Conservation (phyloP, 2,329 filamentous ascomycete species). For the Sporothrix sp. region DNA sequence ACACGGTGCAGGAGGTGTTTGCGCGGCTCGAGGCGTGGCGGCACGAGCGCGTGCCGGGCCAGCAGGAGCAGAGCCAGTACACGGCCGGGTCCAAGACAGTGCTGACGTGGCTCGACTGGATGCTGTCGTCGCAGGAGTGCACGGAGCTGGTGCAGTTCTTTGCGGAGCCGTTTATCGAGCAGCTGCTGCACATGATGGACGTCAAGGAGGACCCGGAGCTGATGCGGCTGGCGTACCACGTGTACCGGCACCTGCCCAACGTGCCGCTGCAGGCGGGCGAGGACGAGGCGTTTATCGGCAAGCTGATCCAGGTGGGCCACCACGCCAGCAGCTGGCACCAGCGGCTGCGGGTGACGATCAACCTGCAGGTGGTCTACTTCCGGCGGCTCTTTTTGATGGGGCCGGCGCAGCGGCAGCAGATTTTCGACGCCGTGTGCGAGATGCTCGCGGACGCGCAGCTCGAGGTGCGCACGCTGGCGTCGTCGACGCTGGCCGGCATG, state of each 20-base stretch:
- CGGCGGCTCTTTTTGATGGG: constrained; percentile 83
- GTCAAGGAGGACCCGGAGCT: constrained; percentile 97
- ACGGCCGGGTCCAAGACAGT: constrained; percentile 95
- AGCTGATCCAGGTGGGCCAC: constrained; percentile 79
- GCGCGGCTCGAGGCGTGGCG: constrained; percentile 77
- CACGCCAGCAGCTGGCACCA: constrained; percentile 88
- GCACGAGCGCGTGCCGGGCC: constrained; percentile 69
- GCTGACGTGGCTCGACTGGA: constrained; percentile 86
- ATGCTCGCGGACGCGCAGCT: constrained; percentile 91
- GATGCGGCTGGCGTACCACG: constrained; percentile 88
- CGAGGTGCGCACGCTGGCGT: constrained; percentile 88
- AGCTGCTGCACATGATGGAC: constrained; percentile 99
- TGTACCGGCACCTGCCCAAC: constrained; percentile 93
- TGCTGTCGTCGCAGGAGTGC: constrained; percentile 85
- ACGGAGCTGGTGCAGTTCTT: constrained; percentile 87
- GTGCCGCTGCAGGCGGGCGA: constrained; percentile 84
- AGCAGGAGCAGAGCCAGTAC: constrained; percentile 88
- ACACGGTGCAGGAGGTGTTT: constrained; percentile 67
- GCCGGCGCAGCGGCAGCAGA: constrained; percentile 59
- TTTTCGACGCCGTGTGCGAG: constrained; percentile 87
- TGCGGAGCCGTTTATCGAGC: constrained; percentile 77
- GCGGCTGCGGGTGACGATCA: constrained; percentile 84
- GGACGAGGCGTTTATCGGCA: constrained; percentile 72
- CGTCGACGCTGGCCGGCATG: constrained; percentile 90
- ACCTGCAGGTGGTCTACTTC: constrained; percentile 99